Evolutionary conservation across 192 early-diverging fungal species (phyloP).

Genomic region (Diversispora eburnea): DNA sequence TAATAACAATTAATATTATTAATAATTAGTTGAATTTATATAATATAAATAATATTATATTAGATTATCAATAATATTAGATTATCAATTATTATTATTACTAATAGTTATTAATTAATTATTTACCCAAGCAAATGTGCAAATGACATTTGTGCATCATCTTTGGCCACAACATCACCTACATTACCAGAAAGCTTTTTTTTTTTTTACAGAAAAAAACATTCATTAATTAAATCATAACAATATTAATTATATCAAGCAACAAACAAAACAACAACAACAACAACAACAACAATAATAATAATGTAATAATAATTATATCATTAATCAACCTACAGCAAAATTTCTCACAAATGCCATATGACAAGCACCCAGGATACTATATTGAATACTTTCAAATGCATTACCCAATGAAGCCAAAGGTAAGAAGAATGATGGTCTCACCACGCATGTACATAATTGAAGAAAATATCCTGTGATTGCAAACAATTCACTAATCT

Average conservation of each 20-base stretch:
- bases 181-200: constrained; percentile 60
- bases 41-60: too few relatives aligned
- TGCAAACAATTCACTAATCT: constrained; percentile 55
- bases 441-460: constrained; percentile 53
- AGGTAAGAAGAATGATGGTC: constrained; percentile 47
- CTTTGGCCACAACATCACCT: constrained; percentile 69
- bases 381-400: constrained; percentile 60
- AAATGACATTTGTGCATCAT: constrained; percentile 67
- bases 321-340: constrained; percentile 36
- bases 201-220: background rate
- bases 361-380: constrained; percentile 65
- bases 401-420: constrained; percentile 58
- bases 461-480: constrained; percentile 56
- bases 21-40: too few relatives aligned
- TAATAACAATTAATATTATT: background rate
- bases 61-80: too few relatives aligned
- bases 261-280: too few relatives aligned
- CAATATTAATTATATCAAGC: too few relatives aligned
- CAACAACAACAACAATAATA: background rate
- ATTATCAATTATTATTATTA: too few relatives aligned
- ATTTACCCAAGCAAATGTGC: constrained; percentile 55
- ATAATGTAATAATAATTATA: background rate
- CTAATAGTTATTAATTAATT: too few relatives aligned
- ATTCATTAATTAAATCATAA: too few relatives aligned
- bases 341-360: constrained; percentile 72